Evolutionary conservation across 2,329 filamentous ascomycete species (phyloP), one percentile per base, ranked within the genome.

Genomic region (Leptodontidium sp.): DNA sequence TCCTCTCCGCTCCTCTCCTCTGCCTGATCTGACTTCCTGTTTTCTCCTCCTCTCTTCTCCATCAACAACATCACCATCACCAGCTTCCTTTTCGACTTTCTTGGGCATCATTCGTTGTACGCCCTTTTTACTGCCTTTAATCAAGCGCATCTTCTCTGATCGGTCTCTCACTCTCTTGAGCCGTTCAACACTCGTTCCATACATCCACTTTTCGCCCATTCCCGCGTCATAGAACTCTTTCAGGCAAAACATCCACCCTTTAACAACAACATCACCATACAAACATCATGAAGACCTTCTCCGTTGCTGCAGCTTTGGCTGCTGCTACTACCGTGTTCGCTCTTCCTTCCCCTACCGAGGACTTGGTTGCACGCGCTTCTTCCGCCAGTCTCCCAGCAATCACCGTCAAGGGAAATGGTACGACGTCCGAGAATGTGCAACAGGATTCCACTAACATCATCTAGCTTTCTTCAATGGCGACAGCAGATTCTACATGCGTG

Each of bases 401-500:
- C 61, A 77, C 76, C 14, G 73, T 75, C 50, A 77, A 77, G 67
- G 77, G 77, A 68, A 78, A 78, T 75, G 77, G 76, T 78, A 74
- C 40, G 66, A 50, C 9, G 21, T 12, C 15, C 55, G 24, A 29
- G 5, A 29, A 47, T 17, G 40, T 26, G 49, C n/a, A 38, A 15
- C 14, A 26, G n/a, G 32, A 35, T 11, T 47, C 17, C 14, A 38
- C 64, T 71, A 62, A 69, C 63, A 38, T 21, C 8, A 1, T 47
- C 12, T 50, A 78, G 77, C 77, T 65, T 79, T 79, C 71, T 79
- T 76, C 66, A 65, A 70, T 38, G 77, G 77, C 32, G 72, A 52
- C 47, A 72, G 73, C 21, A 73, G 77, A 61, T 88, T 88, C 81
- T 88, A 88, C 80, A 84, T 88, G 71, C 85, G 86, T 70, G 86